Evolutionary conservation across 805 yeast genomes (phyloP), one percentile per base, ranked within the genome.

Genomic region (Suhomyces prunicola): DNA sequence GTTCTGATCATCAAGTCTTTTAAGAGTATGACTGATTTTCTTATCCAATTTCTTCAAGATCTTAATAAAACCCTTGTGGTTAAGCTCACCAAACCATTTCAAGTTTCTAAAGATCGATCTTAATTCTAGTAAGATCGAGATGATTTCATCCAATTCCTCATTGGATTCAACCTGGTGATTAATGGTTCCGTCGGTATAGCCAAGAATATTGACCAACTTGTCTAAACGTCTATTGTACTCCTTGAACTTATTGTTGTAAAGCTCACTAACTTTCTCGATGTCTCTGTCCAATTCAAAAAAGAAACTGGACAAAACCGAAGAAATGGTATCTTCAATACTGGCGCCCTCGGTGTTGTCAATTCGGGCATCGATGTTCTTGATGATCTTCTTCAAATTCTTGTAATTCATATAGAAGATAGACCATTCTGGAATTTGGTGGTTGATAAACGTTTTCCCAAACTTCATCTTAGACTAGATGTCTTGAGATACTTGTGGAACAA

Each of bases 361-460:
- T 40, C 74, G 74, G 4, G 57, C 58, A 31, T 77, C 80, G 23
- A 89, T 81, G 42, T 77, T 79, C 67, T 89, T 89, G 70, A 93
- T 88, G 61, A 83, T 82, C 63, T 87, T 85, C 73, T 93, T 93
- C 60, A 93, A 77, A 47, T 80, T 83, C 68, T 91, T 93, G 71
- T 93, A 93, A 71, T 90, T 88, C 78, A 93, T 81, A 64, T 93
- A 93, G 62, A 80, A 80, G 53, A 82, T 81, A 48, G 84, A 78
- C 98, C 98, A 93, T 70, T 91, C 97, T 3, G 97, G 97, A 53
- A 92, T 90, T 75, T 91, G 96, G 70, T 93, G 96, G 47, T 88
- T 77, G 31, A 84, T 72, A 59, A 89, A 69, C 3, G 90, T 87
- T 68, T 88, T 89, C 26, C 93, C 96, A 67, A 88, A 89, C 77